phyloP scores from a whole-genome alignment of 2,329 filamentous ascomycete species.

The Beauveria varroae region DNA sequence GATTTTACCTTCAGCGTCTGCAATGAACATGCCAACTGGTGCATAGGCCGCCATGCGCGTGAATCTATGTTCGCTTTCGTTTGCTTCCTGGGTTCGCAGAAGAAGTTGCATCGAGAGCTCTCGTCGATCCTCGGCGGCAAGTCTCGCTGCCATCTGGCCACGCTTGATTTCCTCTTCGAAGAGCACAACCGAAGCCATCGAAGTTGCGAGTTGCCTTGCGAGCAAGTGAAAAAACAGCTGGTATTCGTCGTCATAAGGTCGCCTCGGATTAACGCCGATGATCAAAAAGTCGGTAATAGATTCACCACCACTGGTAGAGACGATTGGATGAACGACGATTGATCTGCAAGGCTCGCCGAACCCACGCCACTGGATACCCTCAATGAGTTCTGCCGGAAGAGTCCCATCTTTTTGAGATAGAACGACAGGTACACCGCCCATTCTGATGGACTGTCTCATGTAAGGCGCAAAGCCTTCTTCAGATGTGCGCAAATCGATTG shows the following conservation, averaged over 20 bases:
- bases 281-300: conserved; percentile 70
- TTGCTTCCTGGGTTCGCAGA: conserved; percentile 52
- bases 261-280: conserved; percentile 68
- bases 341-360: conserved; percentile 63
- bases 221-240: conserved; percentile 68
- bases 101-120: conserved; percentile 70
- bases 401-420: conserved; percentile 60
- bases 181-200: conserved; percentile 71
- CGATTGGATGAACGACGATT: conserved; percentile 70
- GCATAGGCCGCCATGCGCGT: conserved; percentile 79
- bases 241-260: conserved; percentile 76
- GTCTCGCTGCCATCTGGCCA: conserved; percentile 63
- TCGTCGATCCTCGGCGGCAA: conserved; percentile 69
- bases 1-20: conserved; percentile 62
- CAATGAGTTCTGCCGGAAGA: conserved; percentile 55
- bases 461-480: conserved; percentile 68
- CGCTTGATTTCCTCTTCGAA: conserved; percentile 78
- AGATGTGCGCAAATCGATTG: conserved; percentile 62
- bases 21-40: conserved; percentile 79
- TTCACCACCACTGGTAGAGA: conserved; percentile 64
- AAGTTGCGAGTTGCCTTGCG: conserved; percentile 69
- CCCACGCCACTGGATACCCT: conserved; percentile 61
- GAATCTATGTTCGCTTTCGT: conserved; percentile 68
- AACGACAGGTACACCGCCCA: conserved; percentile 57
- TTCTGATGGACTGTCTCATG: conserved; percentile 66